Conservation (phyloP, 2,329 filamentous ascomycete species). For the Fusarium euwallaceae region DNA sequence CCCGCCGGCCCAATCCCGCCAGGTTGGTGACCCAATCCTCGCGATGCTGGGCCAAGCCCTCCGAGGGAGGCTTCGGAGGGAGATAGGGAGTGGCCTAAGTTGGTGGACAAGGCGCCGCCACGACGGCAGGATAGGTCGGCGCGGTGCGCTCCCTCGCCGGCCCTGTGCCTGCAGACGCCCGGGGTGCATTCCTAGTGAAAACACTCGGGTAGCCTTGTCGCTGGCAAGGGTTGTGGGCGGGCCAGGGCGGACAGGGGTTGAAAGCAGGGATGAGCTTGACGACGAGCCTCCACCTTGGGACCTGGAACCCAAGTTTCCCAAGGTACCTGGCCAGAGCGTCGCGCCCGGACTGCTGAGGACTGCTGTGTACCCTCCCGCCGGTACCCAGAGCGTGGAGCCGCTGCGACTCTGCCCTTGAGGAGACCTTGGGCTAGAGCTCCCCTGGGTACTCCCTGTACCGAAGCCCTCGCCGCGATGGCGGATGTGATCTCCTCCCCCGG, state of each 20-base stretch:
- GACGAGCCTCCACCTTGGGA: constrained; percentile 39
- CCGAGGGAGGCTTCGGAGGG: constrained; percentile 42
- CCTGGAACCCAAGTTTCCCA: constrained; percentile 41
- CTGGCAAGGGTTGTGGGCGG: constrained; percentile 27
- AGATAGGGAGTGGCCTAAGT: constrained; percentile 37
- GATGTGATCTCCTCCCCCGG: constrained; percentile 43
- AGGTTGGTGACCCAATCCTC: constrained; percentile 38
- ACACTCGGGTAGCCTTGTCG: constrained; percentile 47
- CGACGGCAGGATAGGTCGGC: constrained; percentile 46
- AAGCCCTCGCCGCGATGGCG: constrained; percentile 26
- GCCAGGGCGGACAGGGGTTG: constrained; percentile 36
- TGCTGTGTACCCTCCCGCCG: constrained; percentile 24
- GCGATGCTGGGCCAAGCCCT: constrained; percentile 23
- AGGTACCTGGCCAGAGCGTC: constrained; percentile 43
- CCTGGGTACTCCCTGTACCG: constrained; percentile 18
- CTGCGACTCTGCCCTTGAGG: constrained; percentile 32
- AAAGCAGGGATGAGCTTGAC: constrained; percentile 39
- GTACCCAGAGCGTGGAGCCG: constrained; percentile 26
- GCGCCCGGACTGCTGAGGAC: constrained; percentile 11
- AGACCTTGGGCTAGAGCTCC: constrained; percentile 27
- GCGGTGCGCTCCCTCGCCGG: constrained; percentile 36
- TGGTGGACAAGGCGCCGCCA: constrained; percentile 46
- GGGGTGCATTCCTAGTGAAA: constrained; percentile 40
- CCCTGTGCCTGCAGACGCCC: constrained; percentile 26
- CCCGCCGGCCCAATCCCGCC: constrained; percentile 31